These are phyloP conservation scores for Nannochloropsis limnetica DNA, from an alignment of 352 stramenopile species.

Conservation along the genomic window DNA sequence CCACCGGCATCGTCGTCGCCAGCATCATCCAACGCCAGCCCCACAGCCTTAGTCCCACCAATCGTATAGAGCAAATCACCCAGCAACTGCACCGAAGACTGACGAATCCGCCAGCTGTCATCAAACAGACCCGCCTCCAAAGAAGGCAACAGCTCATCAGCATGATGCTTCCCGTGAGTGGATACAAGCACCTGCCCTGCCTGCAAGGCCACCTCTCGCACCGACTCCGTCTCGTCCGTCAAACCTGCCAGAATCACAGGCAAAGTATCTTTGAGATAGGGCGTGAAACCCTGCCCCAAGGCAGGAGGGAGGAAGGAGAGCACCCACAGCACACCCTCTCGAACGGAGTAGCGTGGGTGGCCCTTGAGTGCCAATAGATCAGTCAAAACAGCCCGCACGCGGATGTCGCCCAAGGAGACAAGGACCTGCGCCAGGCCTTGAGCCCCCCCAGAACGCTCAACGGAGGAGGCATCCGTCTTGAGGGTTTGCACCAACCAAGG, in stretches of 20 bases:
- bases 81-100: slow-evolving; percentile 90
- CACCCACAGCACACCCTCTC: slow-evolving; percentile 97
- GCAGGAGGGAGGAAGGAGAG: slow-evolving; percentile 94
- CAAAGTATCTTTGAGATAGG: slow-evolving; percentile 83
- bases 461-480: slow-evolving; percentile 80
- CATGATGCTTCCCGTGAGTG: slow-evolving; percentile 87
- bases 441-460: slow-evolving; percentile 92
- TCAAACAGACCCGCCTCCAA: slow-evolving; percentile 90
- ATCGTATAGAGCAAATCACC: slow-evolving; percentile 89
- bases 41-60: slow-evolving; percentile 84
- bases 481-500: slow-evolving; percentile 92
- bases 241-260: slow-evolving; percentile 91
- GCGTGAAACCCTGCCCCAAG: slow-evolving; percentile 77
- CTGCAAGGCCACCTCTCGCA: slow-evolving; percentile 85
- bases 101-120: slow-evolving; percentile 95
- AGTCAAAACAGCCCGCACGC: slow-evolving; percentile 63
- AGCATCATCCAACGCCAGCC: slow-evolving; percentile 53
- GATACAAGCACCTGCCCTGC: slow-evolving; percentile 95
- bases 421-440: slow-evolving; percentile 82
- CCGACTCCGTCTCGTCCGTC: slow-evolving; percentile 92
- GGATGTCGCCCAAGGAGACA: slow-evolving; percentile 59
- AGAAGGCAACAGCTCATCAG: slow-evolving; percentile 89
- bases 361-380: slow-evolving; percentile 87
- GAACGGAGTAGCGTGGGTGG: slow-evolving; percentile 82
- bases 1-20: slow-evolving; percentile 68